phyloP scores from a whole-genome alignment of 352 stramenopile genomes.

The Pythium monospermum region DNA sequence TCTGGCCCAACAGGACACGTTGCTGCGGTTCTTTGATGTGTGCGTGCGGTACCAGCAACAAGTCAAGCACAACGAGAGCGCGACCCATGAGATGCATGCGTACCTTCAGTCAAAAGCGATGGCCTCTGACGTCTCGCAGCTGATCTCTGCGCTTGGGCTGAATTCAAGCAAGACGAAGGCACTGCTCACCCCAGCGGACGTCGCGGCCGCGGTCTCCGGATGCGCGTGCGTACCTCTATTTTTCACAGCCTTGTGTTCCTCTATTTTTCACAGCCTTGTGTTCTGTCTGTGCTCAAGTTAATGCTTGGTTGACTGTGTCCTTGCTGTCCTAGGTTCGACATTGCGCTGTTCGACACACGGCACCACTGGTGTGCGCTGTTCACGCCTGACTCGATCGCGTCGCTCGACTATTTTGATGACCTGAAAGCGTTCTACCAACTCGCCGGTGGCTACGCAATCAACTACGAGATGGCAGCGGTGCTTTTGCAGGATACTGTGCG shows the following conservation, averaged over 20 bases:
- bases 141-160: slow-evolving; percentile 40
- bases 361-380: slow-evolving; percentile 64
- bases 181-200: slow-evolving; percentile 31
- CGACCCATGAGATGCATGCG: slow-evolving; percentile 30
- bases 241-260: background rate
- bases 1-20: slow-evolving; percentile 28
- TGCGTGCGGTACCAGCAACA: slow-evolving; percentile 49
- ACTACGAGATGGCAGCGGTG: slow-evolving; percentile 68
- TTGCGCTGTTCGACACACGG: slow-evolving; percentile 46
- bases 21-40: slow-evolving; percentile 67
- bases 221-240: slow-evolving; percentile 44
- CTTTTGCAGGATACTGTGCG: slow-evolving; percentile 52
- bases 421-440: slow-evolving; percentile 68
- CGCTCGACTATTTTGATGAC: slow-evolving; percentile 60
- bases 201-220: slow-evolving; percentile 47
- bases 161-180: background rate
- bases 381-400: slow-evolving; percentile 31
- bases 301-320: background rate
- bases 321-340: slow-evolving; percentile 46
- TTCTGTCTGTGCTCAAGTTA: background rate
- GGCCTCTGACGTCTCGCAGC: slow-evolving; percentile 17
- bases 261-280: background rate
- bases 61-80: slow-evolving; percentile 53
- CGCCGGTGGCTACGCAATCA: slow-evolving; percentile 52
- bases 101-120: slow-evolving; percentile 36